Conservation (phyloP, 2,329 filamentous ascomycete genomes). For the Fusarium cicatricum region DNA sequence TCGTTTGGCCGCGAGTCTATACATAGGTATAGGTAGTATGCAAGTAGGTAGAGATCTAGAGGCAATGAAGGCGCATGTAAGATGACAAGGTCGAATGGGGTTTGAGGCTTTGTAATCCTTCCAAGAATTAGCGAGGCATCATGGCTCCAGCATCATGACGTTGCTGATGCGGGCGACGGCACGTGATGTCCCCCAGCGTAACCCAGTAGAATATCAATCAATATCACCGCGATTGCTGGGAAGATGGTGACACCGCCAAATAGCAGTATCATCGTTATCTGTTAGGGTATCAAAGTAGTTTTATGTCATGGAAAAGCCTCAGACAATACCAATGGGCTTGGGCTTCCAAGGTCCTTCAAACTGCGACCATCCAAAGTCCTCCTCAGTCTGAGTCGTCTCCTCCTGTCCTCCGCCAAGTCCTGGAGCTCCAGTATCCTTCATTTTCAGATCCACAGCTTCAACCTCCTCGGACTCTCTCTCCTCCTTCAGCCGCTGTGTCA, state of each 20-base stretch:
- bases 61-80: conserved; percentile 8
- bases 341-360: conserved; percentile 64
- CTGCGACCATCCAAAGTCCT: conserved; percentile 54
- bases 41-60: neutral
- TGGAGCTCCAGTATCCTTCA: conserved; percentile 14
- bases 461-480: conserved; percentile 18
- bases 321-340: conserved; percentile 66
- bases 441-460: conserved; percentile 10
- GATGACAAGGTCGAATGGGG: conserved; percentile 32
- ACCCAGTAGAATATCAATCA: too few relatives aligned
- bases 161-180: conserved; percentile 20
- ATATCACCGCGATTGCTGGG: too few relatives aligned
- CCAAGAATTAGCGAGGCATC: conserved; percentile 21
- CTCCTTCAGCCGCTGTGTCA: conserved; percentile 51
- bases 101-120: conserved; percentile 39
- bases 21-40: conserved; percentile 47
- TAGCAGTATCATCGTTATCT: too few relatives aligned
- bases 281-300: too few relatives aligned
- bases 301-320: conserved; percentile 13
- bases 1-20: conserved; percentile 50
- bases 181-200: conserved; percentile 30
- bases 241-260: too few relatives aligned
- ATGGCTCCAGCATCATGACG: conserved; percentile 35
- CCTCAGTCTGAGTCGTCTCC: conserved; percentile 14
- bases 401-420: conserved; percentile 25